Evolutionary conservation across 2,329 filamentous ascomycete species (phyloP), one percentile per base, ranked within the genome.

Genomic region (Cladosporium sphaerospermum): DNA sequence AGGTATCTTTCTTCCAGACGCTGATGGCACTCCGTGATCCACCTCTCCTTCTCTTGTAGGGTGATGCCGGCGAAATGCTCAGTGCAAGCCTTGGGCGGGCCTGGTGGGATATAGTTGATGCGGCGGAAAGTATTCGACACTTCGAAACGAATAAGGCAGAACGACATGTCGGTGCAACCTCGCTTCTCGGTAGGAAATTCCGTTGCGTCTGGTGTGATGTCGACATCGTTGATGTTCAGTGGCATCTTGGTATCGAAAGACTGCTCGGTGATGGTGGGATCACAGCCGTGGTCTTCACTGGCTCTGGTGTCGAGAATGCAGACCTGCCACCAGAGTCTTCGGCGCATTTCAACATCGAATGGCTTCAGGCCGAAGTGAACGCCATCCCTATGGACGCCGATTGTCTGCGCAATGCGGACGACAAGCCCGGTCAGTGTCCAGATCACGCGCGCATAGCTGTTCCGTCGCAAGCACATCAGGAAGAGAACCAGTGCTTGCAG

Each of bases 401-500:
- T 69, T 0, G 79, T 78, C 56, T 83, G 78, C 0, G 78, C 77
- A 58, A 84, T 81, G 13, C 81, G 71, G 13, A 84, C 76, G 2
- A 77, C 73, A 9, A 84, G 68, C 2, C 81, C 81, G 1, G 76
- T 80, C 58, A 84, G 65, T 7, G 80, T 80, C 80, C 81, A 84
- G 43, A 78, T 76, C 37, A 75, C 73, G 16, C 75, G 67, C 18
- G 75, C 73, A 57, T 76, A 73, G 57, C 71, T 73, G 53, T 77
- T 77, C 4, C 78, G 71, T 11, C 80, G 75, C 57, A 74, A 69
- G 65, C 79, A 71, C 41, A 83, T 78, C 19, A 86, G 66, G 62
- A 84, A 86, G 34, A 85, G 69, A 9, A 82, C 72, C 36, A 83
- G 78, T 0, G 83, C 80, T 65, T 86, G 83, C 13, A 86, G 68